Conservation (phyloP, 768 basidiomycete genomes). For the Tubosaeta sp. region DNA sequence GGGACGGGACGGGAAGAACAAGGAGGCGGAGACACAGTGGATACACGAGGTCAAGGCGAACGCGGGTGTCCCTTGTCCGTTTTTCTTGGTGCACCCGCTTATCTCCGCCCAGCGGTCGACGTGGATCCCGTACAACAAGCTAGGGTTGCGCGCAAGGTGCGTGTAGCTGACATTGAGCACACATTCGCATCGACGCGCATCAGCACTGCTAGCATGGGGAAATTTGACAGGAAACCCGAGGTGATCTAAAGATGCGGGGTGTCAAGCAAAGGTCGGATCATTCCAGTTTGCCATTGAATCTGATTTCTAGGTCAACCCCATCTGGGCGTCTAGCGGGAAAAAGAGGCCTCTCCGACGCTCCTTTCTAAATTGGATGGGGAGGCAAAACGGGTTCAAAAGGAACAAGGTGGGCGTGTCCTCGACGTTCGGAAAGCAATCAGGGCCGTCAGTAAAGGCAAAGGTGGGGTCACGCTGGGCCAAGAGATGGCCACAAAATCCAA, state of each 20-base stretch:
- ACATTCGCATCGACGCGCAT: constrained; percentile 70
- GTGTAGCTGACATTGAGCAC: constrained; percentile 71
- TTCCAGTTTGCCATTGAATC: not conserved
- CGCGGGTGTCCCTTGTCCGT: constrained; percentile 54
- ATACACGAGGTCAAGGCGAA: constrained; percentile 84
- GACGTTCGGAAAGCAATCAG: constrained; percentile 90
- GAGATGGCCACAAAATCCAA: constrained; percentile 29
- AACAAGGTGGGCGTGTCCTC: constrained; percentile 48
- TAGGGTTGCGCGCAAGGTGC: constrained; percentile 72
- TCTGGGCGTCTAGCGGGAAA: constrained; percentile 70
- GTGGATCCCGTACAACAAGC: constrained; percentile 75
- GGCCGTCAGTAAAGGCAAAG: constrained; percentile 64
- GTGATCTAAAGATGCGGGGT: constrained; percentile 84
- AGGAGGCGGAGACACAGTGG: constrained; percentile 83
- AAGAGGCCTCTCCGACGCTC: constrained; percentile 67
- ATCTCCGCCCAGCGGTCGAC: constrained; percentile 43
- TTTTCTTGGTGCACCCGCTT: not conserved
- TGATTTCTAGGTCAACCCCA: constrained; percentile 72
- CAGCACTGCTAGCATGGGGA: constrained; percentile 95
- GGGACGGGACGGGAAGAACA: constrained; percentile 90
- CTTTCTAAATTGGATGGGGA: constrained; percentile 73
- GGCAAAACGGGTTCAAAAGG: constrained; percentile 49
- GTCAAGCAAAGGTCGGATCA: constrained; percentile 84
- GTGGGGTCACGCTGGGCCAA: constrained; percentile 54
- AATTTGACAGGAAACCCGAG: constrained; percentile 88